Evolutionary conservation across 768 basidiomycete species (phyloP), one percentile per base, ranked within the genome.

Genomic region (Kwoniella pini): DNA sequence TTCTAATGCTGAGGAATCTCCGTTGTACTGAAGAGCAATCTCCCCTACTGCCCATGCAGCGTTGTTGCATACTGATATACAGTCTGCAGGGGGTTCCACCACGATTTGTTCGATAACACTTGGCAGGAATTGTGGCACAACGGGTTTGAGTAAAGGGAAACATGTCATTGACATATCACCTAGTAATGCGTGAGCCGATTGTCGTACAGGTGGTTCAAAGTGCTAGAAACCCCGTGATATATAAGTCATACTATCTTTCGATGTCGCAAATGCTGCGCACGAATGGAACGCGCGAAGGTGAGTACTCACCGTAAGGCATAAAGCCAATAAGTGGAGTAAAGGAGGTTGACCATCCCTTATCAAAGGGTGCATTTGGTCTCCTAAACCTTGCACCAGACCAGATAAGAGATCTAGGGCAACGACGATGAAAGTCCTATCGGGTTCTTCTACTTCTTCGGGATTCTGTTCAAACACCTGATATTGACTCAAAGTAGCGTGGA

Each of bases 31-130:
- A 63, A 99, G 80, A 7, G 96, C 91, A 30, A 99, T 91, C 79
- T 99, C 96, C 43, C 96, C 96, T 27, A 96, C 93, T n/a, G 92
- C 93, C 96, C 96, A 99, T 0, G 95, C 95, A 10, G 96, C 96
- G 75, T 99, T 99, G 80, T 99, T 99, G 77, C 91, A 94, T 4
- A 95, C 96, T 67, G 91, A 94, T 64, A 98, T 86, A 72, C 93
- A 92, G 78, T 97, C 94, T 30, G 88, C 83, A 70, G 91, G 90
- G 1, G 95, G 96, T 72, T 95, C 90, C 4, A 90, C 89, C 63
- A 93, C 89, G 53, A 99, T 88, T 71, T 98, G 94, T 39, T 84
- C 80, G 63, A 90, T 89, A 55, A 99, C 83, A 74, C 93, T 89
- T 15, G 85, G 83, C 89, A 98, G 93, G 76, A 99, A 88, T 27